Evolutionary conservation across 768 basidiomycete genomes (phyloP), one percentile per base, ranked within the genome.

Genomic region (Xerocomellus amylosporus): DNA sequence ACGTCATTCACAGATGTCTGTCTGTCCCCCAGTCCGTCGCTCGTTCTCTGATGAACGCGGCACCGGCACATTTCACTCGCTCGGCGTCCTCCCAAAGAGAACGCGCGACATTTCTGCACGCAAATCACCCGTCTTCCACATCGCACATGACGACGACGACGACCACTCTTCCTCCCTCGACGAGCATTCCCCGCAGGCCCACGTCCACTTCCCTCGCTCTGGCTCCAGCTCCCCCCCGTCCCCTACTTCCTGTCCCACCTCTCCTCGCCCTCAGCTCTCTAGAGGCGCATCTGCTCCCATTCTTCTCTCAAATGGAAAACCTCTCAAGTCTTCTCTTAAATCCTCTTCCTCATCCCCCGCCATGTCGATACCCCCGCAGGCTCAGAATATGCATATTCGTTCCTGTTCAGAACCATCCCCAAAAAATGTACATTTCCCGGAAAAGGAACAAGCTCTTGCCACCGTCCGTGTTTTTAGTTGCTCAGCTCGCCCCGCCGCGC

Each of bases 401-500:
- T 71, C 76, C 26, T 76, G 69, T 66, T 87, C 86, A 8, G 83
- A 81, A 30, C 90, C 93, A 0, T 70, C 86, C 13, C 82, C 81
- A 2, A 96, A 96, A 75, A 87, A 84, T 48, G 95, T 98, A 0
- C 94, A 95, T 67, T 98, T 98, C 62, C 88, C 92, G 13, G 77
- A 80, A 46, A 76, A 81, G 55, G 79, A 80, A 41, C 77, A 79
- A n/a, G 81, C 73, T 1, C 75, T 90, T 22, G 83, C 82, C 30
- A 83, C 80, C 2, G 78, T 90, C 40, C 74, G 81, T 15, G 56
- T 90, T 8, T 90, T 82, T 72, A 80, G 68, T 63, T 83, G 80
- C 63, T 83, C 76, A 51, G 95, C 84, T 49, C 85, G 77, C 65
- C 96, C 86, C 49, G 87, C 81, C 43, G 79, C 73, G 73, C 76